Evolutionary conservation across 2,329 filamentous ascomycete genomes (phyloP), one percentile per base, ranked within the genome.

Genomic region (Claviceps fusiformis): DNA sequence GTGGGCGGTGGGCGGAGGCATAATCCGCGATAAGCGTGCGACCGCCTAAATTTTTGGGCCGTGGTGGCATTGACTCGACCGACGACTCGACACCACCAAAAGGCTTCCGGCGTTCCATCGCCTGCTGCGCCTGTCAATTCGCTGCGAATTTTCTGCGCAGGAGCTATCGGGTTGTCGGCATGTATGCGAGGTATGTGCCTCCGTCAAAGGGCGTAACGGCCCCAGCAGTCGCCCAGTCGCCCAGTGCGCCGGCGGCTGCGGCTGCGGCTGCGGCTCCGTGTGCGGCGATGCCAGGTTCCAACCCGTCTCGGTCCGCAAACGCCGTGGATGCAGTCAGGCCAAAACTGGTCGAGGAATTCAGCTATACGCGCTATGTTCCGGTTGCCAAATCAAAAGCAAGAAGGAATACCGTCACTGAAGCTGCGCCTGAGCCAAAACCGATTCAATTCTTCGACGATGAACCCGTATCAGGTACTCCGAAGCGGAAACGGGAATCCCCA

Each of bases 131-230:
- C 17, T 27, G n/a, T 7, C n/a, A 4, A 39, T 13, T 39, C 15
- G 29, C 33, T 17, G 39, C 39, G 24, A 15, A 24, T 11, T 37
- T 11, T 19, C 39, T n/a, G 37, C 10, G 10, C 24, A 52, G 8
- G 50, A 33, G 7, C 17, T 39, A 47, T 27, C 5, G 43, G n/a
- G 2, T 52, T 35, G 33, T 54, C 57, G 63, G 11, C 31, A 72
- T 72, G 70, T 74, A 75, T 60, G 67, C 73, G 50, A 67, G 74
- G 59, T 75, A 76, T 56, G 63, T 75, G 17, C 73, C 70, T 45
- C 63, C 67, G 7, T 24, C 64, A 9, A 65, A 68, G 56, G 62
- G 56, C 43, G 56, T 64, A 54, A 59, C 52, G 31, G 43, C 54
- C 8, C 17, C 48, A n/a, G 53, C 39, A 55, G 52, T 29, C 37